phyloP scores from a whole-genome alignment of 352 stramenopile genomes.

The Globisporangium cylindrosporum region DNA sequence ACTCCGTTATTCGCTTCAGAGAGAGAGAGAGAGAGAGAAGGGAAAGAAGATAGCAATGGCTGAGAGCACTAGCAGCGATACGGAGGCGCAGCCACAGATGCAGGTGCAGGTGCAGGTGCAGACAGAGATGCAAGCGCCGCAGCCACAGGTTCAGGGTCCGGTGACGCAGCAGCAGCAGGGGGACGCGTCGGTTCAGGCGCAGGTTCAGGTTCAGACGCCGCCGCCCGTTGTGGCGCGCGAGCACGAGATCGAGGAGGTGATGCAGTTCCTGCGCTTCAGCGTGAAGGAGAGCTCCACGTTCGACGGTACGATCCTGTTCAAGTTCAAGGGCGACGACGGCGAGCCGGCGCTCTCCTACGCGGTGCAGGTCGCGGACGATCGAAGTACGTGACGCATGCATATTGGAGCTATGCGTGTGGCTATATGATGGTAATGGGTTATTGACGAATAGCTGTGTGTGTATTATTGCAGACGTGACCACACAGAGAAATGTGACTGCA shows the following conservation, averaged over 20 bases:
- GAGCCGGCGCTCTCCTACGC: slow-evolving; percentile 60
- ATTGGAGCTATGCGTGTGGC: not conserved
- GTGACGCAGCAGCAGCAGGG: no score
- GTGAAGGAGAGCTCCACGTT: slow-evolving; percentile 74
- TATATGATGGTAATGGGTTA: slow-evolving; percentile 3
- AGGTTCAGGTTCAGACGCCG: not conserved
- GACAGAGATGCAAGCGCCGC: not conserved
- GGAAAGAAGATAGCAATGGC: not conserved
- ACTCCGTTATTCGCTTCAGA: not conserved
- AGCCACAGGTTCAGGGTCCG: not conserved
- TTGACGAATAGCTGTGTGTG: slow-evolving; percentile 3
- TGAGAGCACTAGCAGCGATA: not conserved
- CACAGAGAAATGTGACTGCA: slow-evolving; percentile 50
- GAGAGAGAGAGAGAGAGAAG: not conserved
- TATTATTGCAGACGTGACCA: slow-evolving; percentile 36
- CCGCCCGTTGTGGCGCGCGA: slow-evolving; percentile 27
- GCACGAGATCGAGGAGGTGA: slow-evolving; percentile 83
- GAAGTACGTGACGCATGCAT: slow-evolving; percentile 20
- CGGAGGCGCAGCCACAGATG: not conserved
- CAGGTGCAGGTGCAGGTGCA: not conserved
- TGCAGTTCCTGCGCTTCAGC: slow-evolving; percentile 84
- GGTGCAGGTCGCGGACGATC: slow-evolving; percentile 51
- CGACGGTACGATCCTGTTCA: slow-evolving; percentile 81
- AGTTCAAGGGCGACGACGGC: slow-evolving; percentile 55
- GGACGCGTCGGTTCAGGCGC: not conserved